phyloP scores from a whole-genome alignment of 257 asterid species.

The Nicotiana tabacum region DNA sequence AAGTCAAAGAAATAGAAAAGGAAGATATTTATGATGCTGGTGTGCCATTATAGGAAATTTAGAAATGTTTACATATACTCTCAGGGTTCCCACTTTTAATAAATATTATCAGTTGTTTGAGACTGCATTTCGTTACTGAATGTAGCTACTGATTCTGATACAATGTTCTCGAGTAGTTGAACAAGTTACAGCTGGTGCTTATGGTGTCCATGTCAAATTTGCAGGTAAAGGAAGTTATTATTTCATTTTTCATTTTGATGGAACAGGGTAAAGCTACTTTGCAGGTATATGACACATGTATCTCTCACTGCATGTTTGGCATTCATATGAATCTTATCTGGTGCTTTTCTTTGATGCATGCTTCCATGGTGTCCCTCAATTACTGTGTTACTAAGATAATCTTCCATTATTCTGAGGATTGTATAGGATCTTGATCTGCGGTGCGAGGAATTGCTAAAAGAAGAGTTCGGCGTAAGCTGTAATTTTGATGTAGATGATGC shows the following conservation, averaged over 20 bases:
- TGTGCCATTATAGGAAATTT: background rate
- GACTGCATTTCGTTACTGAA: constrained; percentile 8
- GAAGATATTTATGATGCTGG: background rate
- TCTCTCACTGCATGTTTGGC: constrained; percentile 14
- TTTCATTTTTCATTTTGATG: constrained; percentile 89
- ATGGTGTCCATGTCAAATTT: constrained; percentile 19
- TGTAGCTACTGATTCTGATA: constrained; percentile 10
- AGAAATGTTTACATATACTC: background rate
- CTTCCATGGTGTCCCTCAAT: background rate
- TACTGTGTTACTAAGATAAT: constrained; percentile 4
- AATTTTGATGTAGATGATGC: constrained; percentile 95
- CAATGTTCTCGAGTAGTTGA: background rate
- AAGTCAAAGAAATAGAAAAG: background rate
- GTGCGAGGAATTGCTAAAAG: constrained; percentile 84
- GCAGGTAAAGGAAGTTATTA: constrained; percentile 98
- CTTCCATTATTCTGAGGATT: constrained; percentile 1
- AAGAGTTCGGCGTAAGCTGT: constrained; percentile 81
- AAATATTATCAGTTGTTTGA: background rate
- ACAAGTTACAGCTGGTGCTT: constrained; percentile 4
- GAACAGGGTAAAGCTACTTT: constrained; percentile 96
- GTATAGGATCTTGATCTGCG: constrained; percentile 81
- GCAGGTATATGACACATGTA: constrained; percentile 44
- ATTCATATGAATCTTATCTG: background rate
- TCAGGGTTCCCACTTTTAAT: background rate
- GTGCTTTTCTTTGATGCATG: background rate